Conservation (phyloP, 495 filamentous ascomycete species). For the Xylaria intraflava region DNA sequence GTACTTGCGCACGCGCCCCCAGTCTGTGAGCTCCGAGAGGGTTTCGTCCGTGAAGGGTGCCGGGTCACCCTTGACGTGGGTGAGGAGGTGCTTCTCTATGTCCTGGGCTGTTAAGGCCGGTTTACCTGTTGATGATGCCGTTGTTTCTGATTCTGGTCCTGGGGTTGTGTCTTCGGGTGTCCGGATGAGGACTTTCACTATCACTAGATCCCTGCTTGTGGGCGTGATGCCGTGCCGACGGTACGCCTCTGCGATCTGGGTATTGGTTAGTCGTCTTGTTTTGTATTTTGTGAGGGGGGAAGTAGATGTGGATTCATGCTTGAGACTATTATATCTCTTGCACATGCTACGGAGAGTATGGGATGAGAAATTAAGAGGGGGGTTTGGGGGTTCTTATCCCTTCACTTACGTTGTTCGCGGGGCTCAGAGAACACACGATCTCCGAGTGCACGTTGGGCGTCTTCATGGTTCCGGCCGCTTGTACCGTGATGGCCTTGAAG, state of each 20-base stretch:
- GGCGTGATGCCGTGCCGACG: constrained; percentile 75
- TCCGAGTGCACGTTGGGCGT: constrained; percentile 91
- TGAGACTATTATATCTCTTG: too few relatives aligned
- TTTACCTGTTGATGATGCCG: constrained; percentile 14
- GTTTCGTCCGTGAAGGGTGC: constrained; percentile 58
- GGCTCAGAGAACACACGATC: constrained; percentile 74
- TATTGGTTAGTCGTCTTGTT: constrained; percentile 14
- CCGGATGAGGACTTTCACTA: constrained; percentile 59
- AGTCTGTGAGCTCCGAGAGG: constrained; percentile 53
- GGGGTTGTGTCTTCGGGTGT: background rate
- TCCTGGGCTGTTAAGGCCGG: constrained; percentile 39
- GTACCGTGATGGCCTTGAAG: constrained; percentile 68
- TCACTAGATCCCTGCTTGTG: constrained; percentile 60
- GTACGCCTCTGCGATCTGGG: constrained; percentile 84
- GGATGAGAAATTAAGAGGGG: constrained; percentile 10
- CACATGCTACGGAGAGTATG: too few relatives aligned
- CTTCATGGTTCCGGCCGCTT: constrained; percentile 50
- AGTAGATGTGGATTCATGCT: constrained; percentile 11
- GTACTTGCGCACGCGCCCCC: constrained; percentile 65
- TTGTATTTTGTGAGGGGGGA: constrained; percentile 2
- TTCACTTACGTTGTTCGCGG: constrained; percentile 72
- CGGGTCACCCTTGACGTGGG: constrained; percentile 55
- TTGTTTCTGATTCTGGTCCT: background rate
- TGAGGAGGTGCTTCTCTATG: constrained; percentile 56
- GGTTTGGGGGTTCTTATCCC: too few relatives aligned